A percentile compares a stretch with the other conserved stretches of the same genome.
Evolutionary conservation across 1,284 basidiomycete genomes (phyloP).

Genomic region (Mycena sp.): DNA sequence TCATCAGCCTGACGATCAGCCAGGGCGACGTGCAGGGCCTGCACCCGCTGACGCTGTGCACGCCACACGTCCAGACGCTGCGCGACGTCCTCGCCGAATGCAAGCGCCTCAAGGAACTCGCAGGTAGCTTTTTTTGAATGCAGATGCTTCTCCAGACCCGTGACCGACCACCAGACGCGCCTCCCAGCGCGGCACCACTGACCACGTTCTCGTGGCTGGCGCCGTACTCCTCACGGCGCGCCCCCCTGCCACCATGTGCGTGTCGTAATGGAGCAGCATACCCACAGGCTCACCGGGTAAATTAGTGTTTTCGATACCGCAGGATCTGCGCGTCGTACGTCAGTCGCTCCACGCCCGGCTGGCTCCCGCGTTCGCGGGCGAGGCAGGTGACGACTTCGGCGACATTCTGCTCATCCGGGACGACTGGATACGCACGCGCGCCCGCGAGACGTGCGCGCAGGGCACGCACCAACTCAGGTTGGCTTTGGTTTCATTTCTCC

Average conservation of each 20-base stretch:
- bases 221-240: slow-evolving; percentile 40
- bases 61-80: slow-evolving; percentile 56
- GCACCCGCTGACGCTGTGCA: slow-evolving; percentile 53
- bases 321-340: slow-evolving; percentile 61
- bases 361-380: slow-evolving; percentile 67
- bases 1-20: slow-evolving; percentile 55
- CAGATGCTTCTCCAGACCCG: background rate
- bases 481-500: slow-evolving; percentile 6
- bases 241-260: slow-evolving; percentile 41
- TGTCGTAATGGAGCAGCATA: slow-evolving; percentile 14
- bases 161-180: slow-evolving; percentile 24
- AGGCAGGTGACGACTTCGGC: slow-evolving; percentile 63
- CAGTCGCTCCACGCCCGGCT: slow-evolving; percentile 60
- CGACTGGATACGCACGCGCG: slow-evolving; percentile 63
- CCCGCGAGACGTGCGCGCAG: slow-evolving; percentile 44
- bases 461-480: slow-evolving; percentile 43
- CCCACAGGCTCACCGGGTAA: background rate
- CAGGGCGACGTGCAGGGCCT: slow-evolving; percentile 46
- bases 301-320: slow-evolving; percentile 50
- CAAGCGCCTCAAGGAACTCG: slow-evolving; percentile 56
- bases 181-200: slow-evolving; percentile 19
- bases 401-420: slow-evolving; percentile 69
- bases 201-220: slow-evolving; percentile 49
- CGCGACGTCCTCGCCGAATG: slow-evolving; percentile 56
- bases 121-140: slow-evolving; percentile 38